Evolutionary conservation across 805 yeast genomes (phyloP), one percentile per base, ranked within the genome.

Genomic region (Ogataea haglerorum): DNA sequence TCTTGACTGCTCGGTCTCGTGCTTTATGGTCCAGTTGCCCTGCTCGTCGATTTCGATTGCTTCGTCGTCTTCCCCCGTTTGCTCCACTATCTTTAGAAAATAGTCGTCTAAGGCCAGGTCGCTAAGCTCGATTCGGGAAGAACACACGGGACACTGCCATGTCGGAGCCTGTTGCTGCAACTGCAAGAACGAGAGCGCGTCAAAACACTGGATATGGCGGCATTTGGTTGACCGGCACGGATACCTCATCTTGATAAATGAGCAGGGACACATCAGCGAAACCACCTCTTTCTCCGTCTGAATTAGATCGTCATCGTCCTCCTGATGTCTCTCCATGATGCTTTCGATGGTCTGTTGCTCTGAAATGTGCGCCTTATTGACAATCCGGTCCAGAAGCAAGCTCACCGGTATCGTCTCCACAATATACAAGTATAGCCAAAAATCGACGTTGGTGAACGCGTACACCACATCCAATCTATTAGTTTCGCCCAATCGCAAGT

Each of bases 81-180:
- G 54, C 2, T 69, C 56, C 15, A 91, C 54, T 35, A 91, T 78
- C 10, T 82, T 84, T 30, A 60, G 55, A 35, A 86, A 75, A 56
- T 78, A 91, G 46, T 86, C 95, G 49, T 86, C 88, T 0, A 89
- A 67, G 0, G 83, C 80, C 38, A 93, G 58, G 46, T 81, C 82
- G 12, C 73, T 72, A 12, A 80, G 65, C 2, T 68, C 62, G 2
- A 87, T 64, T 2, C 56, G 56, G 5, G 63, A 65, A 46, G 75
- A 75, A 58, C 99, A 93, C 3, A 87, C 72, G 0, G 97, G 96
- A 56, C 99, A 93, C 37, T 66, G 65, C 97, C 97, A 91, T 0
- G 85, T 76, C 0, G 96, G 84, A 0, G 85, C 77, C 56, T 84
- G 91, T 40, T 70, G 69, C 58, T 91, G 98, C 31, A 89, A 70